phyloP scores from a whole-genome alignment of 1,284 basidiomycete species.

The Takashimella koratensis region DNA sequence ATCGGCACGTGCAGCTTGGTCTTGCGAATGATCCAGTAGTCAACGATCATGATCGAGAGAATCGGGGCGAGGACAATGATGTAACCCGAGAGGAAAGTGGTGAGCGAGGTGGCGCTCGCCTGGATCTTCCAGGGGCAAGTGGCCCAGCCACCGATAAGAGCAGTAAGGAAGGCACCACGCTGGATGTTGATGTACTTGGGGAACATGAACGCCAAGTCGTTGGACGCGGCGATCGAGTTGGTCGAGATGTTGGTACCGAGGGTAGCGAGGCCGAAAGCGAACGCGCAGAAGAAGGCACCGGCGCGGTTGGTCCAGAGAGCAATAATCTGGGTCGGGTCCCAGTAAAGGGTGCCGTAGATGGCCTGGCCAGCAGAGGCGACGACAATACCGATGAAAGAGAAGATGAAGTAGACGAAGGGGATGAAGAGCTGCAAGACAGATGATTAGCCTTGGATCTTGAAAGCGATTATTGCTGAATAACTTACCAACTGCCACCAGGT shows the following conservation, averaged over 20 bases:
- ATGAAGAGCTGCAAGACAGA: constrained; percentile 29
- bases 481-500: constrained; percentile 25
- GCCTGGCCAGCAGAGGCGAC: constrained; percentile 40
- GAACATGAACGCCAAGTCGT: constrained; percentile 63
- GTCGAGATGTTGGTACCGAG: constrained; percentile 68
- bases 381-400: constrained; percentile 54
- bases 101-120: constrained; percentile 38
- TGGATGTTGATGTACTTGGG: constrained; percentile 66
- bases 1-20: constrained; percentile 37
- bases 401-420: constrained; percentile 37
- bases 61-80: constrained; percentile 44
- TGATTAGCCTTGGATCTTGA: too few species aligned
- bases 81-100: constrained; percentile 46
- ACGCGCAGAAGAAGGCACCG: constrained; percentile 71
- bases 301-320: constrained; percentile 48
- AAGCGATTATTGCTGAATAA: too few species aligned
- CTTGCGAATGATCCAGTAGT: constrained; percentile 40
- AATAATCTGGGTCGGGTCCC: constrained; percentile 62
- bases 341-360: constrained; percentile 39
- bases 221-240: constrained; percentile 69
- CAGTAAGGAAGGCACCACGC: constrained; percentile 69
- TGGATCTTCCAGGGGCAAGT: constrained; percentile 45
- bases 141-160: constrained; percentile 66
- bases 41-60: constrained; percentile 40
- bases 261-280: constrained; percentile 64